Conservation (phyloP, 2,329 filamentous ascomycete species). For the Ophiognomonia clavigignenti-juglandacearum region DNA sequence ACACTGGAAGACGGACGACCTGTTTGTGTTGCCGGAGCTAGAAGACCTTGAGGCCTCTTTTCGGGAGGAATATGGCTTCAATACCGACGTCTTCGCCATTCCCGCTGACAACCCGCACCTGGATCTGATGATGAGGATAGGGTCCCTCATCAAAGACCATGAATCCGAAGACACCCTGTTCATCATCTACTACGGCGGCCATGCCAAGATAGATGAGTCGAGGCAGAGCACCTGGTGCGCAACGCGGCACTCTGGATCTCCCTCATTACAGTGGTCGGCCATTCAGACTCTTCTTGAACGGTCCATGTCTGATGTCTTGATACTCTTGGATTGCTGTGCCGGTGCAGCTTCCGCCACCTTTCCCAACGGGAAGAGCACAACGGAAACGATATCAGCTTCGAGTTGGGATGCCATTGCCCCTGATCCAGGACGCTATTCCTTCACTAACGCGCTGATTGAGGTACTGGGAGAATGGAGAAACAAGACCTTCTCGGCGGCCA, state of each 20-base stretch:
- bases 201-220: slow-evolving; percentile 55
- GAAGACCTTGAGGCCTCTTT: slow-evolving; percentile 52
- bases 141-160: slow-evolving; percentile 51
- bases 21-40: slow-evolving; percentile 54
- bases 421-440: slow-evolving; percentile 54
- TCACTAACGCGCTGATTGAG: slow-evolving; percentile 55
- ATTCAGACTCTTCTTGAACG: slow-evolving; percentile 56
- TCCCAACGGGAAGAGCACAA: slow-evolving; percentile 53
- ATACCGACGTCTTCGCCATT: slow-evolving; percentile 54
- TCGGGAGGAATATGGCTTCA: slow-evolving; percentile 50
- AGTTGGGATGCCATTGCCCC: slow-evolving; percentile 59
- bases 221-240: slow-evolving; percentile 58
- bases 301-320: slow-evolving; percentile 52
- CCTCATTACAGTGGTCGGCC: slow-evolving; percentile 57
- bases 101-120: slow-evolving; percentile 54
- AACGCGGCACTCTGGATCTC: slow-evolving; percentile 46
- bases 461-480: slow-evolving; percentile 53
- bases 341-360: slow-evolving; percentile 57
- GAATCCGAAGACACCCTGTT: slow-evolving; percentile 53
- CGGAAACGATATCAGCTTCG: slow-evolving; percentile 57
- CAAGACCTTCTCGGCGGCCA: slow-evolving; percentile 52
- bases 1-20: slow-evolving; percentile 54
- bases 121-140: slow-evolving; percentile 53
- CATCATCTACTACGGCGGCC: slow-evolving; percentile 55
- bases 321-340: slow-evolving; percentile 55